These are phyloP conservation scores for Hericium coralloides DNA, from an alignment of 768 basidiomycete species.

Conservation along the genomic window DNA sequence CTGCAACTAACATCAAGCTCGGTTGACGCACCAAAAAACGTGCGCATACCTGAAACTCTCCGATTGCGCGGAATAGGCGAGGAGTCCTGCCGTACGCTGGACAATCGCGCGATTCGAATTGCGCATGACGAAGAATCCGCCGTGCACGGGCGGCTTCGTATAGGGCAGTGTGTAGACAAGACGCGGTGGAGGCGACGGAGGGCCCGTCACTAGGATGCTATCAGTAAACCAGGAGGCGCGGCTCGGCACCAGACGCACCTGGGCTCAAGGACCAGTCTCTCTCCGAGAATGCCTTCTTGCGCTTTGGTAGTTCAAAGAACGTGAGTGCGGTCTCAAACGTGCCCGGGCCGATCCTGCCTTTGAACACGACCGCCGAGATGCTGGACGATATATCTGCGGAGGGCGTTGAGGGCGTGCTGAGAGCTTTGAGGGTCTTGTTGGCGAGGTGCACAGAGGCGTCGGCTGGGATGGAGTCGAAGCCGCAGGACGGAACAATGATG, in stretches of 20 bases:
- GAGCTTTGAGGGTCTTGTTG: constrained; percentile 55
- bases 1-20: neutral
- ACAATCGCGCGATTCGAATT: constrained; percentile 39
- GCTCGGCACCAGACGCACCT: constrained; percentile 20
- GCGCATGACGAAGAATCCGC: constrained; percentile 36
- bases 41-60: neutral
- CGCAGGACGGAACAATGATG: constrained; percentile 73
- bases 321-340: constrained; percentile 32
- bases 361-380: constrained; percentile 38
- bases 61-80: constrained; percentile 19
- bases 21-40: neutral
- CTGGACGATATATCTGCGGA: constrained; percentile 25
- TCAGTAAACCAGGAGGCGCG: neutral
- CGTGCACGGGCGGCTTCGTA: constrained; percentile 27
- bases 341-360: constrained; percentile 55
- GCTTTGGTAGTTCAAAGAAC: constrained; percentile 20
- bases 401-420: constrained; percentile 19
- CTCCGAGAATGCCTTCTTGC: constrained; percentile 21
- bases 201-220: neutral
- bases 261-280: constrained; percentile 36
- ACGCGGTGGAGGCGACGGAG: constrained; percentile 14
- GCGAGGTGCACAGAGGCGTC: constrained; percentile 64
- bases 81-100: constrained; percentile 48
- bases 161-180: constrained; percentile 27
- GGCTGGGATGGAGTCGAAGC: constrained; percentile 70